These are phyloP conservation scores for Salix udensis DNA, from an alignment of 345 rosid species.

Conservation along the genomic window DNA sequence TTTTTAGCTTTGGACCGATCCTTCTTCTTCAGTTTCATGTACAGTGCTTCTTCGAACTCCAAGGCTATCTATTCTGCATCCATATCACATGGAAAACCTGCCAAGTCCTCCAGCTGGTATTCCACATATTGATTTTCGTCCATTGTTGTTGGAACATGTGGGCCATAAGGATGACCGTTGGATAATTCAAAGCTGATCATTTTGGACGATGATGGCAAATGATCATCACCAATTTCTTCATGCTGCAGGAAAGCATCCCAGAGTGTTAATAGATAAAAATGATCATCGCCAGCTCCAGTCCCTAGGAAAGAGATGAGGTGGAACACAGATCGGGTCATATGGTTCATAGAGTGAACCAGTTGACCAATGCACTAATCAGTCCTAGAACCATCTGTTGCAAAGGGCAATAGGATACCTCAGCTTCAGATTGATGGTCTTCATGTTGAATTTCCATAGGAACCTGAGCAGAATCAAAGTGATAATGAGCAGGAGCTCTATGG, in stretches of 20 bases:
- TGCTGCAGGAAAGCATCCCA: constrained; percentile 41
- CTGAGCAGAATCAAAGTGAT: constrained; percentile 33
- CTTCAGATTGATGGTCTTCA: constrained; percentile 39
- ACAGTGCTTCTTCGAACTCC: too few species aligned
- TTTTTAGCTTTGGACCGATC: too few species aligned
- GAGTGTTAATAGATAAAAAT: not conserved
- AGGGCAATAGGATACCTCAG: constrained; percentile 41
- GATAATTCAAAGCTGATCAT: constrained; percentile 86
- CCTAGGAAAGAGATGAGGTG: not conserved
- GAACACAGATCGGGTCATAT: not conserved
- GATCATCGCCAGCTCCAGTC: not conserved
- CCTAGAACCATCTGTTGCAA: not conserved
- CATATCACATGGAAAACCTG: constrained; percentile 63
- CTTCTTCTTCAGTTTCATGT: too few species aligned
- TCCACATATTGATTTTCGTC: constrained; percentile 80
- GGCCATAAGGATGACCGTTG: constrained; percentile 54
- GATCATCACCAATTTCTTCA: constrained; percentile 33
- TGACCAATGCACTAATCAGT: not conserved
- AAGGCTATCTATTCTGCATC: too few species aligned
- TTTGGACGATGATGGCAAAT: constrained; percentile 58
- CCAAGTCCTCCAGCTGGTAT: constrained; percentile 70
- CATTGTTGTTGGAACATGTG: constrained; percentile 46
- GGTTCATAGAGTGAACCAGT: not conserved
- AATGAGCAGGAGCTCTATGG: not conserved
- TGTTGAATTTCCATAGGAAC: constrained; percentile 70